Evolutionary conservation across 208 protist genomes (phyloP).

Genomic region (Phytomonas francai): DNA sequence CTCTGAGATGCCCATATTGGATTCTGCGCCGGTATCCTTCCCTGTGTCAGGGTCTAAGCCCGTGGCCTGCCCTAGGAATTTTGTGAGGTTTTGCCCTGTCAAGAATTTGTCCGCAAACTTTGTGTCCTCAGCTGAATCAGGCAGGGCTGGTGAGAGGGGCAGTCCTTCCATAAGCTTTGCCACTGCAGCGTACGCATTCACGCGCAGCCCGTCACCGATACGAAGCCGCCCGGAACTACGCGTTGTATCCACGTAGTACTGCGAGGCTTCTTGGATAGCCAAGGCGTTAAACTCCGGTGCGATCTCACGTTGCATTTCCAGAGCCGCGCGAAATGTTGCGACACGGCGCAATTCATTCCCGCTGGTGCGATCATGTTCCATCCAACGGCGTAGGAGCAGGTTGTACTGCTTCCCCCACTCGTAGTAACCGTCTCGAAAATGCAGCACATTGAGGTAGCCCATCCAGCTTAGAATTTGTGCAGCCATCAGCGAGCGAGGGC

Average conservation of each 20-base stretch:
- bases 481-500: slow-evolving; percentile 71
- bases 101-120: neutral
- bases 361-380: slow-evolving; percentile 66
- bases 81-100: neutral
- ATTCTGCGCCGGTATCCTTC: neutral
- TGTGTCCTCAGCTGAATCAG: neutral
- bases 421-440: slow-evolving; percentile 79
- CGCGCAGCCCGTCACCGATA: slow-evolving; percentile 50
- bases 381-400: slow-evolving; percentile 66
- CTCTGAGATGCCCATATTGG: neutral
- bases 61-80: neutral
- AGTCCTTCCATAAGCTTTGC: slow-evolving; percentile 40
- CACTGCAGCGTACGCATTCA: slow-evolving; percentile 47
- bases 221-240: slow-evolving; percentile 44
- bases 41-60: neutral
- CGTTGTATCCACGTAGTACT: slow-evolving; percentile 65
- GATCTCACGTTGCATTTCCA: slow-evolving; percentile 71
- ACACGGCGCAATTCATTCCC: slow-evolving; percentile 63
- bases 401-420: slow-evolving; percentile 86
- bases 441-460: slow-evolving; percentile 68
- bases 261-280: slow-evolving; percentile 48
- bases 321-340: slow-evolving; percentile 50
- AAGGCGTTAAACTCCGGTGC: slow-evolving; percentile 75
- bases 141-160: slow-evolving; percentile 8
- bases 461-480: slow-evolving; percentile 81